These are phyloP conservation scores for Pulveroboletus ravenelii DNA, from an alignment of 768 basidiomycete genomes.

Conservation along the genomic window DNA sequence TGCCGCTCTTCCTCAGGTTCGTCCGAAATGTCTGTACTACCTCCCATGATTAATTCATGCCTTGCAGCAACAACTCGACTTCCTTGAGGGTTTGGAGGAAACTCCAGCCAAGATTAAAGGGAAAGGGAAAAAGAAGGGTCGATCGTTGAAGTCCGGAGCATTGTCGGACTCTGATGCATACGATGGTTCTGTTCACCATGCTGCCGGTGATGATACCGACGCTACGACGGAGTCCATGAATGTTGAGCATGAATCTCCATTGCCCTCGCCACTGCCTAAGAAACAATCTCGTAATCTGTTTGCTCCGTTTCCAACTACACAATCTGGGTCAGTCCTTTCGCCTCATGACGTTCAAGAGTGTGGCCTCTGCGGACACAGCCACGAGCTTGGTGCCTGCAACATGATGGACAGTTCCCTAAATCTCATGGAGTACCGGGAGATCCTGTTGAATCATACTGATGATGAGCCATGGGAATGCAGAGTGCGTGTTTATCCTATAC, in stretches of 20 bases:
- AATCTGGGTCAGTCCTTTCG: background rate
- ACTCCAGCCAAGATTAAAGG: constrained; percentile 35
- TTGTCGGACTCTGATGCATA: constrained; percentile 43
- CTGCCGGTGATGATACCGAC: constrained; percentile 20
- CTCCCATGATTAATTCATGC: constrained; percentile 1
- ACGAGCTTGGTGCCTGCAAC: constrained; percentile 48
- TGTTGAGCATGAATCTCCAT: constrained; percentile 1
- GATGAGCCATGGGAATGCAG: constrained; percentile 65
- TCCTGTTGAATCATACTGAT: constrained; percentile 57
- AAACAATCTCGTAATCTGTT: constrained; percentile 3
- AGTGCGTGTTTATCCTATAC: constrained; percentile 36
- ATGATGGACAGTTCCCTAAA: constrained; percentile 67
- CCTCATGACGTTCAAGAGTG: constrained; percentile 34
- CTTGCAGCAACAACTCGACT: constrained; percentile 29
- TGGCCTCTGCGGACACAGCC: constrained; percentile 56
- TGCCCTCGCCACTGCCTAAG: background rate
- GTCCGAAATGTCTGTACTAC: background rate
- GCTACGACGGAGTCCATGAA: constrained; percentile 24
- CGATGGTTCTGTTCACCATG: constrained; percentile 15
- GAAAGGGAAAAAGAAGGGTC: constrained; percentile 33
- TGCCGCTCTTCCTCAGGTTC: constrained; percentile 39
- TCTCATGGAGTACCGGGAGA: constrained; percentile 63
- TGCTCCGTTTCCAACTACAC: constrained; percentile 1
- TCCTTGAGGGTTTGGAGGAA: constrained; percentile 34
- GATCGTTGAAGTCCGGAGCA: constrained; percentile 24